Evolutionary conservation across 2,329 filamentous ascomycete species (phyloP).

Genomic region (Berkeleyomyces rouxiae): DNA sequence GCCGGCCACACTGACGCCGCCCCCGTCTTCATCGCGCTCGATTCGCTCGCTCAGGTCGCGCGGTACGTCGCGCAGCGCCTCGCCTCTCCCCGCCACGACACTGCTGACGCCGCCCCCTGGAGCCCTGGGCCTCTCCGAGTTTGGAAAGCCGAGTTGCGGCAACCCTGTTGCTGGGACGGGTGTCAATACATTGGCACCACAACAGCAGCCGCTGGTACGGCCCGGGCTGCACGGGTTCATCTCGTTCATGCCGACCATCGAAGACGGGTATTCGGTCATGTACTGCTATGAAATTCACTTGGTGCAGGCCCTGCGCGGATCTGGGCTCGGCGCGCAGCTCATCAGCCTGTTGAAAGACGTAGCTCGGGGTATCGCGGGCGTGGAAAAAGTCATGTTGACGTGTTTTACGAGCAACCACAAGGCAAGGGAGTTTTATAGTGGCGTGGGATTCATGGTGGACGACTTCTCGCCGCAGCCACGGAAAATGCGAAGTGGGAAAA

Average conservation of each 20-base stretch:
- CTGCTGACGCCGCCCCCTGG: neutral
- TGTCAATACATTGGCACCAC: constrained; percentile 12
- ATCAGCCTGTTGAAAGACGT: constrained; percentile 38
- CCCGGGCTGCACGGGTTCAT: constrained; percentile 34
- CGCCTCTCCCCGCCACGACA: neutral
- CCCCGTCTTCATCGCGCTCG: constrained; percentile 8
- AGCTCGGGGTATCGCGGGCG: constrained; percentile 33
- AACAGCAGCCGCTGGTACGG: neutral
- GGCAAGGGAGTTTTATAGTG: constrained; percentile 44
- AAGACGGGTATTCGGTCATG: constrained; percentile 47
- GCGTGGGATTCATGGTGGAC: constrained; percentile 39
- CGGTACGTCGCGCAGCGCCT: neutral
- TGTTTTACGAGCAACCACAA: constrained; percentile 47
- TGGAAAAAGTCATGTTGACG: constrained; percentile 57
- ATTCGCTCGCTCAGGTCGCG: constrained; percentile 8
- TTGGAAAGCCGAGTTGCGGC: constrained; percentile 2
- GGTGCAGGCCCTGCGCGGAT: constrained; percentile 36
- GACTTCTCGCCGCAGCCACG: constrained; percentile 37
- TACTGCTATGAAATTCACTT: constrained; percentile 74
- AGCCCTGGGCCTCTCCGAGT: constrained; percentile 1
- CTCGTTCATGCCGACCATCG: constrained; percentile 56
- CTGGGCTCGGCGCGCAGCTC: constrained; percentile 44
- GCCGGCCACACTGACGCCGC: constrained; percentile 11
- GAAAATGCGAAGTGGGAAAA: constrained; percentile 36
- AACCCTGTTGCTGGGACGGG: neutral